Percentiles rank a stretch among this genome's conserved stretches.
These are phyloP conservation scores for Lasiodiplodia citricola DNA, from an alignment of 2,329 filamentous ascomycete genomes.

Conservation along the genomic window DNA sequence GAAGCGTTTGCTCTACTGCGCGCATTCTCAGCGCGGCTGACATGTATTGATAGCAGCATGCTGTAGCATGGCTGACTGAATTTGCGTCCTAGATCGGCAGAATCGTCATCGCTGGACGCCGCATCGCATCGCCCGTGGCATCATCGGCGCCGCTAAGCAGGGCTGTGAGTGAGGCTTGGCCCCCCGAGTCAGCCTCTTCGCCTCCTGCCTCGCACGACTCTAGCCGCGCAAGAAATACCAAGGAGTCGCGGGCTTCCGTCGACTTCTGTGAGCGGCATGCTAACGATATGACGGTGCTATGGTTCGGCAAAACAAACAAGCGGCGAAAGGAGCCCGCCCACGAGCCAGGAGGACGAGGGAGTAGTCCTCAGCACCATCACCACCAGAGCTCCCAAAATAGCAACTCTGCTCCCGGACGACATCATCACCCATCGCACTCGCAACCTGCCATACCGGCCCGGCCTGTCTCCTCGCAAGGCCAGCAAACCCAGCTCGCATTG, in stretches of 20 bases:
- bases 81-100: background rate
- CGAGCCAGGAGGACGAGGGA: background rate
- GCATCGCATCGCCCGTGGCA: slow-evolving; percentile 1
- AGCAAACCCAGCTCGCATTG: background rate
- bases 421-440: slow-evolving; percentile 10
- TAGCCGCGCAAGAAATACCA: background rate
- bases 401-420: slow-evolving; percentile 11
- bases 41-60: too few relatives aligned
- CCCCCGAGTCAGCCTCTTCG: slow-evolving; percentile 14
- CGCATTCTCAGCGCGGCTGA: too few relatives aligned
- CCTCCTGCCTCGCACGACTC: background rate
- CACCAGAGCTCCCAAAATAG: slow-evolving; percentile 17
- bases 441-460: background rate
- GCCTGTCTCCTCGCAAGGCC: background rate
- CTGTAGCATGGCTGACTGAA: background rate
- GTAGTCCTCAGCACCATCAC: slow-evolving; percentile 1
- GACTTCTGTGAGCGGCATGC: slow-evolving; percentile 2
- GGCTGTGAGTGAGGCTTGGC: slow-evolving; percentile 25
- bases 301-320: slow-evolving; percentile 18
- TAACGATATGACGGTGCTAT: slow-evolving; percentile 13
- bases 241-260: background rate
- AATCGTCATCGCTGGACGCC: slow-evolving; percentile 19
- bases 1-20: background rate
- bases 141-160: slow-evolving; percentile 20
- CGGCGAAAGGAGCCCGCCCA: slow-evolving; percentile 22